Conservation (phyloP, 805 yeast genomes). For the Candida ascalaphidarum region DNA sequence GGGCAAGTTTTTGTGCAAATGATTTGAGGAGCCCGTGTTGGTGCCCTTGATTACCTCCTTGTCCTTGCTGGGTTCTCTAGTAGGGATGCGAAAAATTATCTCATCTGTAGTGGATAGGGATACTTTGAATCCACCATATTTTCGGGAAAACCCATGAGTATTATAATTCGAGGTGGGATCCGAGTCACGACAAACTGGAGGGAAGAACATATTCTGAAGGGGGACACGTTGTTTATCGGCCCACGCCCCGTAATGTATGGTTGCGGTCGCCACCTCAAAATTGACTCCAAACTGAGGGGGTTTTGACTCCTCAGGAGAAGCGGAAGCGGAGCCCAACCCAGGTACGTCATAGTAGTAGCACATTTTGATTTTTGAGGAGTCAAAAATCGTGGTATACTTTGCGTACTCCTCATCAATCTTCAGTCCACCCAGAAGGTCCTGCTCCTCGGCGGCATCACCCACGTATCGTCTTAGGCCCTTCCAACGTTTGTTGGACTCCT, state of each 20-base stretch:
- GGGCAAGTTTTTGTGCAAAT: too few species aligned
- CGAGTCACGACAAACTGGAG: constrained; percentile 54
- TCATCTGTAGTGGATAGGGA: constrained; percentile 57
- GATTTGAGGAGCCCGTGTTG: constrained; percentile 3
- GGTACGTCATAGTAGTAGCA: constrained; percentile 66
- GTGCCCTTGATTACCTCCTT: constrained; percentile 9
- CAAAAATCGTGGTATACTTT: constrained; percentile 60
- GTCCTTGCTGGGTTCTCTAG: constrained; percentile 79
- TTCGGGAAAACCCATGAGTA: constrained; percentile 43
- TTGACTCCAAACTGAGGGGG: constrained; percentile 47
- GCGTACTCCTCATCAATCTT: constrained; percentile 63
- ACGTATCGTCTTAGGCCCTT: constrained; percentile 68
- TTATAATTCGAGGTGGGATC: constrained; percentile 17
- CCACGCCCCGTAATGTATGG: constrained; percentile 91
- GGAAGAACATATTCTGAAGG: constrained; percentile 60
- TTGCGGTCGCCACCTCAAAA: constrained; percentile 48
- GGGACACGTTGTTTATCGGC: constrained; percentile 76
- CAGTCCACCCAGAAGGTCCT: constrained; percentile 18
- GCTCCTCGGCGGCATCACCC: constrained; percentile 22
- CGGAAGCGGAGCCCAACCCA: constrained; percentile 29
- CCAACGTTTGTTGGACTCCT: constrained; percentile 40
- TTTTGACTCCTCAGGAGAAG: constrained; percentile 26
- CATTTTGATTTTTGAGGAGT: constrained; percentile 46
- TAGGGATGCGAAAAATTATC: constrained; percentile 65
- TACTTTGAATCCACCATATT: constrained; percentile 47